Evolutionary conservation across 352 stramenopile genomes (phyloP), one percentile per base, ranked within the genome.

Genomic region (Phytophthora tentaculata): DNA sequence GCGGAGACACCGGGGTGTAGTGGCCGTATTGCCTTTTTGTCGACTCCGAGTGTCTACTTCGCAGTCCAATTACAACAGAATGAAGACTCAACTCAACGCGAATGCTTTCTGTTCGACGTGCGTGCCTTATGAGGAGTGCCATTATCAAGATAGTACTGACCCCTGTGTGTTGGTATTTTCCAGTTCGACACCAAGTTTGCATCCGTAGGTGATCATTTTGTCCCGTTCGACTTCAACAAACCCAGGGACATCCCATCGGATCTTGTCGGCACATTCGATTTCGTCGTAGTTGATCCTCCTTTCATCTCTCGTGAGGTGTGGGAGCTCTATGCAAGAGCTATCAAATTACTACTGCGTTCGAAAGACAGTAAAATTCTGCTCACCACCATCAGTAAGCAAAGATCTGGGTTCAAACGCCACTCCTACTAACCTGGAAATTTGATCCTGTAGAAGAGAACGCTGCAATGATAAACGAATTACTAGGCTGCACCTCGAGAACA

Each of bases 271-370:
- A 83, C 69, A 8, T 97, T 98, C 73, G 91, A 98, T 65, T 88
- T 97, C 66, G 73, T 98, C 26, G 81, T 98, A 13, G 94, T 98
- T 48, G 96, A 98, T 74, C 96, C 96, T 61, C 95, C 95, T 54
- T 98, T 98, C 69, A 98, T 98, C 69, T 97, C 95, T 39, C 81
- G 85, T 24, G 83, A 98, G 28, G 95, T 98, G 22, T 98, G 94
- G 91, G 75, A 94, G 59, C 81, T 87, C 39, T 98, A 98, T 73
- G 71, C 85, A n/a, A 73, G 73, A 59, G 78, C 91, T 8, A 62
- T 84, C 24, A 81, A 76, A 41, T 39, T 94, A 44, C 73, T 98
- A 44, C 55, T 91, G 32, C 76, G 73, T 17, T 77, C 81, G 5
- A 75, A 76, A 12, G 63, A 80, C 19, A 83, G 85, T 58, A 89